Conservation (phyloP, 2,329 filamentous ascomycete genomes). For the Pseudogymnoascus sp. region DNA sequence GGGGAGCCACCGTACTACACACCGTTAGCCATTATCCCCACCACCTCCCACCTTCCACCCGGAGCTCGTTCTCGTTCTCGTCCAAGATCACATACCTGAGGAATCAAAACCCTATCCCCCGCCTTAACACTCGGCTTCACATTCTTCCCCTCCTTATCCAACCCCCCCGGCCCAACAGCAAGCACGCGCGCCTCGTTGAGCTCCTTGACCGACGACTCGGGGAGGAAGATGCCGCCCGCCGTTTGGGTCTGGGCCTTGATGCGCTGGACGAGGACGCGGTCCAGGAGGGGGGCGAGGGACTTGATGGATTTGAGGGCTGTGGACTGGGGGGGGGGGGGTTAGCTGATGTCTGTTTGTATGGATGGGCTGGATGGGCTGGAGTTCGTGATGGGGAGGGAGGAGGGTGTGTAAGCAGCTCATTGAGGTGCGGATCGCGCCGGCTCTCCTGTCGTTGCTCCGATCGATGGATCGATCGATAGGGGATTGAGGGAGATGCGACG, state of each 20-base stretch:
- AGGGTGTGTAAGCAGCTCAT: not conserved
- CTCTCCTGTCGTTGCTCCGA: not conserved
- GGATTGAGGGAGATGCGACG: not conserved
- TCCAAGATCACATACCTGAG: conserved; percentile 74
- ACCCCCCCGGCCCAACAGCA: conserved; percentile 80
- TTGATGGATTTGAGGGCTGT: conserved; percentile 90
- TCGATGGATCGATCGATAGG: not conserved
- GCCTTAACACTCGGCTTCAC: conserved; percentile 71
- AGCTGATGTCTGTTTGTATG: too few relatives aligned
- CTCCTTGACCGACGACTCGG: conserved; percentile 94
- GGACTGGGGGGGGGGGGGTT: conserved; percentile 35
- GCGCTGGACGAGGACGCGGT: conserved; percentile 96
- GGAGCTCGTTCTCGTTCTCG: too few relatives aligned
- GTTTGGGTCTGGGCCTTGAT: conserved; percentile 97
- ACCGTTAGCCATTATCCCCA: conserved; percentile 20
- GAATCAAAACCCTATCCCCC: conserved; percentile 92
- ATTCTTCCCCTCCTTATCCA: conserved; percentile 85
- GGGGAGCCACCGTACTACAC: conserved; percentile 81
- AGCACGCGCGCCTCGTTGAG: conserved; percentile 96
- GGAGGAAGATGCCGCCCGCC: conserved; percentile 92
- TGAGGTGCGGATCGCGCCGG: not conserved
- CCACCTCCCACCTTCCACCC: not conserved
- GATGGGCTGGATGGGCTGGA: too few relatives aligned
- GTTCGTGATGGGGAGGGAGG: not conserved
- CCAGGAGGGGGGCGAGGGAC: conserved; percentile 86